Evolutionary conservation across 148 eudicot species (phyloP).

Genomic region (Nepenthes mirabilis): DNA sequence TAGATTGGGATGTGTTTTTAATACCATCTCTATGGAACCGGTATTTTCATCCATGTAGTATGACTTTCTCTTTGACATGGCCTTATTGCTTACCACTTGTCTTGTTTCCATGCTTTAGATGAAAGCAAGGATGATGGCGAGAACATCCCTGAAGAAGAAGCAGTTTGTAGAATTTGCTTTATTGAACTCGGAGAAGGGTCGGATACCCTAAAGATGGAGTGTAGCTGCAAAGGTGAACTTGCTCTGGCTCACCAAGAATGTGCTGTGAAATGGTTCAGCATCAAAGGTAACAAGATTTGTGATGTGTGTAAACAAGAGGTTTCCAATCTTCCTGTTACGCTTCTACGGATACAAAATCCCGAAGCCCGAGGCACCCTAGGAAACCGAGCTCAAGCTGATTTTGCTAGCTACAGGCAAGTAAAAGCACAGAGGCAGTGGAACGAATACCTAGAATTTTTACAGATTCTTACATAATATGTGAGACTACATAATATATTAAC

Average conservation of each 20-base stretch:
- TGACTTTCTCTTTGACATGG: background rate
- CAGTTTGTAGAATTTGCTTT: conserved; percentile 94
- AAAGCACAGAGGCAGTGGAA: background rate
- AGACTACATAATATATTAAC: background rate
- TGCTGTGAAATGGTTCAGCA: conserved; percentile 95
- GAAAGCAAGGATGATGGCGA: conserved; percentile 43
- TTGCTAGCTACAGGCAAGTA: conserved; percentile 59
- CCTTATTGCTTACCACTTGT: conserved; percentile 22
- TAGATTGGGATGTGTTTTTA: background rate
- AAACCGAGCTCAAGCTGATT: conserved; percentile 26
- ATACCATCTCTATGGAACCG: background rate
- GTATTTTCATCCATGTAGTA: no score
- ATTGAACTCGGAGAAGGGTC: conserved; percentile 78
- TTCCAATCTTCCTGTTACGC: conserved; percentile 80
- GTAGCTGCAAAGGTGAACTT: conserved; percentile 94
- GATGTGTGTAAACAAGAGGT: conserved; percentile 93
- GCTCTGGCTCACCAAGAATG: conserved; percentile 93
- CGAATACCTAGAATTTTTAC: background rate
- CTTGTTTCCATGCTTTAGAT: conserved; percentile 34
- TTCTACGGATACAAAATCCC: conserved; percentile 58
- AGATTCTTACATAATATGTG: no score
- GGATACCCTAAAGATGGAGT: conserved; percentile 88
- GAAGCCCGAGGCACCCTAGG: conserved; percentile 23
- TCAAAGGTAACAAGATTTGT: conserved; percentile 91
- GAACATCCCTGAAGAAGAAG: conserved; percentile 86